Evolutionary conservation across 805 yeast genomes (phyloP).

Genomic region (Scheffersomyces stipitis): DNA sequence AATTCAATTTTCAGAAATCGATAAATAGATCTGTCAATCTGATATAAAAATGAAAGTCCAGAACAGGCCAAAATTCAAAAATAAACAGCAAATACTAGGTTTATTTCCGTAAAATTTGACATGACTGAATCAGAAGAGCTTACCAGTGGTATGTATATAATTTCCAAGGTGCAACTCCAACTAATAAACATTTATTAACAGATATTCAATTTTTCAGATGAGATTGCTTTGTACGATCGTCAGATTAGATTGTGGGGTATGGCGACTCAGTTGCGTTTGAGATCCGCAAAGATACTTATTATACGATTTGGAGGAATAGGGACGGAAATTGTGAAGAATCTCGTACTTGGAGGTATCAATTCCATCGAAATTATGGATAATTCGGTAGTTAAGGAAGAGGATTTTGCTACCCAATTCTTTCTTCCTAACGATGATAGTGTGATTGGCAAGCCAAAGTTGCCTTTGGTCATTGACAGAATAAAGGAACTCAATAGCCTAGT

Average conservation of each 20-base stretch:
- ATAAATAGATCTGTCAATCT: too few relatives aligned
- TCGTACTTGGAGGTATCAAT: slow-evolving; percentile 88
- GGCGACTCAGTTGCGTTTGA: slow-evolving; percentile 79
- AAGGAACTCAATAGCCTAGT: slow-evolving; percentile 82
- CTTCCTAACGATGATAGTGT: slow-evolving; percentile 50
- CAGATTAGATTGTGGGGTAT: slow-evolving; percentile 96
- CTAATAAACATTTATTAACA: neutral
- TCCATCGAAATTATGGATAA: slow-evolving; percentile 68
- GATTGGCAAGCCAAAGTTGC: slow-evolving; percentile 56
- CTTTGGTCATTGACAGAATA: slow-evolving; percentile 55
- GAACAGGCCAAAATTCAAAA: too few relatives aligned
- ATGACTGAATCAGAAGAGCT: too few relatives aligned
- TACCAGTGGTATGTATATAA: too few relatives aligned
- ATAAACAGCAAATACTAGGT: too few relatives aligned
- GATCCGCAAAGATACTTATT: slow-evolving; percentile 68
- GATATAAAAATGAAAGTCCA: too few relatives aligned
- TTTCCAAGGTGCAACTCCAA: too few relatives aligned
- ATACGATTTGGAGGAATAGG: slow-evolving; percentile 77
- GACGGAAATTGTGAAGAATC: slow-evolving; percentile 77
- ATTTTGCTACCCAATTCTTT: slow-evolving; percentile 75
- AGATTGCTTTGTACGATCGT: slow-evolving; percentile 88
- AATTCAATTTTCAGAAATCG: too few relatives aligned
- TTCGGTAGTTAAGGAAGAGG: slow-evolving; percentile 54
- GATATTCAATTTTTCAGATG: slow-evolving; percentile 65
- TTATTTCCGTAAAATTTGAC: too few relatives aligned